Base-by-base conservation (phyloP, 2,329 filamentous ascomycete genomes). In the Talaromyces rugulosus region DNA sequence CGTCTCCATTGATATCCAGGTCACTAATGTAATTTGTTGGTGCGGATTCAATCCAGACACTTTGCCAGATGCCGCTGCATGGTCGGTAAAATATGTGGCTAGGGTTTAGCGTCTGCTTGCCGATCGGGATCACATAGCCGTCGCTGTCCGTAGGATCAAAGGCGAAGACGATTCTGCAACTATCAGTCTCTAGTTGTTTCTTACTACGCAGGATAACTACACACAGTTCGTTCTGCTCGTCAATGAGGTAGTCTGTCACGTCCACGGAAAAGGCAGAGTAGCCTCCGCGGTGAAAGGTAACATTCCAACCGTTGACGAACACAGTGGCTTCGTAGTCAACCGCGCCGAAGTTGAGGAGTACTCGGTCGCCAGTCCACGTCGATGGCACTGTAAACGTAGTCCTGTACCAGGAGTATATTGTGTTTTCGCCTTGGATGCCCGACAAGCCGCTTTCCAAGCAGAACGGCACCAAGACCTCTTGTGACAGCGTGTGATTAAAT, bases 51-150 rank as follows among this genome's bases (percentile, higher is more conserved):
- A 91, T 70, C 89, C 88, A 91, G 0, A 91, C 88, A n/a, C 82
- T 82, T 68, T 89, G 87, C 89, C 89, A 91, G 63, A 91, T 90
- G 0, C 89, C 89, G n/a, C 86, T 87, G 65, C 87, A 90, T 0
- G 89, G 85, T 0, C 86, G 86, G 69, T 91, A 91, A 72, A 88
- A 91, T 59, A 91, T 91, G 83, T 57, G 44, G 27, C 18, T 23
- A 27, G 83, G 85, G 0, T 73, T 75, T 0, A 82, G 69, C 0
- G 81, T 83, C 70, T 89, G 87, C 71, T 90, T 89, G 64, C 88
- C 88, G 51, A 89, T 81, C 0, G 88, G 87, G 47, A 88, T 87
- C 12, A 87, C 80, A 61, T 80, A 77, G 6, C 74, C 73, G 2
- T 78, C 78, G 34, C 72, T 69, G 67, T 90, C 88, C 0, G 88